Evolutionary conservation across 805 yeast genomes (phyloP).

Genomic region (Sugiyamaella mastotermitis): DNA sequence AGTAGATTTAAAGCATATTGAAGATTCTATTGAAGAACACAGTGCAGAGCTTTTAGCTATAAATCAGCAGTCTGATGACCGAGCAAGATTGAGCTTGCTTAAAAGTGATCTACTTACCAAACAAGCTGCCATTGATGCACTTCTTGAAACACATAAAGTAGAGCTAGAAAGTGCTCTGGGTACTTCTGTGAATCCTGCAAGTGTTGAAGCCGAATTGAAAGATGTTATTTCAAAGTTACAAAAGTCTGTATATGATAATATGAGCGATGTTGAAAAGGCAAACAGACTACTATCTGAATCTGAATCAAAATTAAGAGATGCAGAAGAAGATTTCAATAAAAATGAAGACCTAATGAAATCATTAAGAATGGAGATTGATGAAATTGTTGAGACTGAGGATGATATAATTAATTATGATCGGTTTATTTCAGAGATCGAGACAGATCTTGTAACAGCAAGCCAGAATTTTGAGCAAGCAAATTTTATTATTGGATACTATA

Average conservation of each 20-base stretch:
- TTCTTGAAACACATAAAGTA: constrained; percentile 24
- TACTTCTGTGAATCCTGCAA: constrained; percentile 15
- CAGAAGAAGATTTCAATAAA: too few relatives aligned
- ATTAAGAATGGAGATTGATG: constrained; percentile 6
- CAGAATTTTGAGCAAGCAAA: constrained; percentile 63
- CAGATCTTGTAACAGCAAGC: constrained; percentile 49
- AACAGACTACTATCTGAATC: constrained; percentile 19
- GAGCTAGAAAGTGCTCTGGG: constrained; percentile 22
- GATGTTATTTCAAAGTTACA: constrained; percentile 20
- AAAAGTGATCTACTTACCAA: constrained; percentile 36
- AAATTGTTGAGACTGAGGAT: constrained; percentile 34
- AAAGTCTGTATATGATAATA: constrained; percentile 18
- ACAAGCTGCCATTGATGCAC: constrained; percentile 26
- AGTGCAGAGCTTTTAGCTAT: constrained; percentile 44
- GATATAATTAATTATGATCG: constrained; percentile 46
- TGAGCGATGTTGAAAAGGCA: constrained; percentile 7
- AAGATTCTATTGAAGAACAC: constrained; percentile 41
- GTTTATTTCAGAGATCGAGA: constrained; percentile 50
- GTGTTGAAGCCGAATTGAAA: constrained; percentile 16
- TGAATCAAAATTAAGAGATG: constrained; percentile 18
- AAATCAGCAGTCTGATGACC: constrained; percentile 52
- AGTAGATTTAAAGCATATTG: constrained; percentile 14
- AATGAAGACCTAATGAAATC: too few relatives aligned
- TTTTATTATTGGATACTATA: constrained; percentile 64
- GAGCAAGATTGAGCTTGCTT: constrained; percentile 47